Conservation (phyloP, 73 alveolate genomes). For the Durusdinium trenchii region DNA sequence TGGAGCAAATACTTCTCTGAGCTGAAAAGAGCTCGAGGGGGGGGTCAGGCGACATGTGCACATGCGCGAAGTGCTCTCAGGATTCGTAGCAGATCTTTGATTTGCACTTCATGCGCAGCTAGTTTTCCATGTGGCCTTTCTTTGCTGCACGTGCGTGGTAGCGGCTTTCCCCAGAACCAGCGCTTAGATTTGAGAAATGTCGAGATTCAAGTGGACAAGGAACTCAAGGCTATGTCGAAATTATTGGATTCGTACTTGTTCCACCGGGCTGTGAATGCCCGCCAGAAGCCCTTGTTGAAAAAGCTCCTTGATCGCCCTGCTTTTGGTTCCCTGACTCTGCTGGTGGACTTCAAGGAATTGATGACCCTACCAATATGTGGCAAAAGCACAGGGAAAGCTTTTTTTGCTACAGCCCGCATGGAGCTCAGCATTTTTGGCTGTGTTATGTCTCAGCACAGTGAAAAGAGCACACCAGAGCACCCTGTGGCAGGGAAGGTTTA, state of each 20-base stretch:
- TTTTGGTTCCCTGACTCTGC: neutral
- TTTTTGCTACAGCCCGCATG: neutral
- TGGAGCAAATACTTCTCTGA: neutral
- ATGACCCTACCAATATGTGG: neutral
- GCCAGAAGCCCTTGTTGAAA: neutral
- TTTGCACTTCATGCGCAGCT: too few species aligned
- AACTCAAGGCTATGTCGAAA: neutral
- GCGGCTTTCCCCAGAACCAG: neutral
- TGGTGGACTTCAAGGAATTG: conserved; percentile 9
- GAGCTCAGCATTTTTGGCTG: neutral
- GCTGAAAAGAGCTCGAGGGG: neutral
- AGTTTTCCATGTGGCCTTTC: conserved; percentile 13
- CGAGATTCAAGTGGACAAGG: neutral
- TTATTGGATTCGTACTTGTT: neutral
- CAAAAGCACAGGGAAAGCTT: neutral
- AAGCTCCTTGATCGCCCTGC: neutral
- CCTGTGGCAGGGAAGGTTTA: neutral
- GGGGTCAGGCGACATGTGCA: too few species aligned
- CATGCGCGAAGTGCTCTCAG: too few species aligned
- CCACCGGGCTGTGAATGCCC: neutral
- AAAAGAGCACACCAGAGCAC: neutral
- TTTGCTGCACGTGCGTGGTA: neutral
- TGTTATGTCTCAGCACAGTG: neutral
- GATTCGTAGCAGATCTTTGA: too few species aligned
- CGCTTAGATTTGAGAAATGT: neutral